Evolutionary conservation across 1,139 yeast genomes (phyloP).

Genomic region (Candida pseudoviswanathii): DNA sequence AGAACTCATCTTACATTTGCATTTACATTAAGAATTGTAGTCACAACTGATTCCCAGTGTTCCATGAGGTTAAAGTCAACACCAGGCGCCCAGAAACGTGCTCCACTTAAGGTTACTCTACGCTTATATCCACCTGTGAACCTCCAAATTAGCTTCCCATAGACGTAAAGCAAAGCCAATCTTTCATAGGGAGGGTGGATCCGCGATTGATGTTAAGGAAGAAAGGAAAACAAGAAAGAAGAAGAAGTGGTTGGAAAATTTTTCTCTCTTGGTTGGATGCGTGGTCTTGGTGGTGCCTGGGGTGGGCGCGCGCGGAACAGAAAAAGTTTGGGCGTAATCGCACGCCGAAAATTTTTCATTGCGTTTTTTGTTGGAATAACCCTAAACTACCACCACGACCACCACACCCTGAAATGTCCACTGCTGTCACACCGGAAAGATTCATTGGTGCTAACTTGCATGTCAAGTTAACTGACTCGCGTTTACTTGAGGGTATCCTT

Average conservation of each 20-base stretch:
- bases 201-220: constrained; percentile 49
- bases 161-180: constrained; percentile 22
- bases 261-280: not conserved
- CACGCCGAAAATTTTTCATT: constrained; percentile 4
- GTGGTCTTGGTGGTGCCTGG: not conserved
- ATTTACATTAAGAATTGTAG: constrained; percentile 32
- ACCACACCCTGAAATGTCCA: not conserved
- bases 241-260: constrained; percentile 5
- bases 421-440: constrained; percentile 22
- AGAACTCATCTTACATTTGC: not conserved
- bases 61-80: constrained; percentile 45
- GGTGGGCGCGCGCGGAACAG: no score
- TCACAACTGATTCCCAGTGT: constrained; percentile 60
- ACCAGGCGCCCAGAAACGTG: constrained; percentile 64
- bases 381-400: not conserved
- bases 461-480: constrained; percentile 31
- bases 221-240: constrained; percentile 14
- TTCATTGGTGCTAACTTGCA: constrained; percentile 38
- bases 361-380: not conserved
- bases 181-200: constrained; percentile 37
- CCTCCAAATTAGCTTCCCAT: constrained; percentile 22
- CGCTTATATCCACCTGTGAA: constrained; percentile 39
- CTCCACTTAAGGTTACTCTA: constrained; percentile 45
- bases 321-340: not conserved
- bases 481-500: constrained; percentile 41